Conservation (phyloP, 495 filamentous ascomycete species). For the Trichoderma gamsii region DNA sequence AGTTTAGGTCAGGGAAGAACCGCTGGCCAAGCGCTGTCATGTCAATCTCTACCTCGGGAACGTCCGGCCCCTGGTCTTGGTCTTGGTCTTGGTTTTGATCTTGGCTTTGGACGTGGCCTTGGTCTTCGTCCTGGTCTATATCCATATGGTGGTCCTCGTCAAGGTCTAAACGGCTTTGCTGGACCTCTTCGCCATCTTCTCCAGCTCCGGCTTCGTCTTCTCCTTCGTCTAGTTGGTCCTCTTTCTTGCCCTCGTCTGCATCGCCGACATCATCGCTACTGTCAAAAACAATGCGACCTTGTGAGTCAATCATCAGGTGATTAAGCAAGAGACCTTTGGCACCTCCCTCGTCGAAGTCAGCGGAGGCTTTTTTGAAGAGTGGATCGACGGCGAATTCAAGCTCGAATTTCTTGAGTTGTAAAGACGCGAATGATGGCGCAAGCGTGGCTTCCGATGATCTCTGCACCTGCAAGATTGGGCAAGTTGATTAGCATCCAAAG, state of each 20-base stretch:
- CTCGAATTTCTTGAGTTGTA: constrained; percentile 96
- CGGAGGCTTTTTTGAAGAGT: constrained; percentile 95
- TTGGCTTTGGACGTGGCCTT: constrained; percentile 31
- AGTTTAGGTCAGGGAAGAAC: constrained; percentile 81
- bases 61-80: constrained; percentile 23
- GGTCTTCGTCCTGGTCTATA: constrained; percentile 27
- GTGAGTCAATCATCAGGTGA: constrained; percentile 84
- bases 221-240: constrained; percentile 21
- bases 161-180: constrained; percentile 18
- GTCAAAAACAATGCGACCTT: constrained; percentile 94
- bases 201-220: constrained; percentile 45
- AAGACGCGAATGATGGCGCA: constrained; percentile 74
- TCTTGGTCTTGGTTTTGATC: constrained; percentile 30
- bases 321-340: constrained; percentile 94
- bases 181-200: constrained; percentile 36
- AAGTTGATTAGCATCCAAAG: background rate
- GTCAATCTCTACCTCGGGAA: constrained; percentile 64
- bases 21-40: constrained; percentile 61
- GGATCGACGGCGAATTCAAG: constrained; percentile 96
- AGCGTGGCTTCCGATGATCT: constrained; percentile 88
- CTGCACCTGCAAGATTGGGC: constrained; percentile 34
- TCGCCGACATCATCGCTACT: constrained; percentile 88
- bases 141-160: constrained; percentile 12
- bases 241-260: constrained; percentile 36
- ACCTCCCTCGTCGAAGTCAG: constrained; percentile 96